Percentiles rank a stretch among this genome's conserved stretches.
These are phyloP conservation scores for Allium fistulosum DNA, from an alignment of 106 monocot genomes.

Conservation along the genomic window DNA sequence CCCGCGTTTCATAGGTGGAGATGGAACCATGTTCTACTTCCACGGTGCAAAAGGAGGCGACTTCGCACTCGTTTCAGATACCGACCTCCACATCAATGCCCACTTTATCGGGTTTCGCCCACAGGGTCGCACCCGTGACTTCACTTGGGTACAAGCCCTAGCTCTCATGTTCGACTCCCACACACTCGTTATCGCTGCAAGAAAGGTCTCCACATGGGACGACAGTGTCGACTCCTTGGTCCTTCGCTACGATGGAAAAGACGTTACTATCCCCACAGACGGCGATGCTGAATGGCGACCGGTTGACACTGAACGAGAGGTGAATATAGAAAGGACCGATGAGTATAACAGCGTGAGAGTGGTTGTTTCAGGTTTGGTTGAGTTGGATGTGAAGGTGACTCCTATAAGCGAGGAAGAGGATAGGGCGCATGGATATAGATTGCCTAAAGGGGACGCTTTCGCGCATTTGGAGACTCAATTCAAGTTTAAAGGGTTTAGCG, in stretches of 20 bases:
- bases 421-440: constrained; percentile 36
- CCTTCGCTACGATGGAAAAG: constrained; percentile 36
- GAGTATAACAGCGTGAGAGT: constrained; percentile 44
- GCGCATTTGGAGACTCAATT: constrained; percentile 79
- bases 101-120: constrained; percentile 71
- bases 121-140: constrained; percentile 41
- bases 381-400: constrained; percentile 49
- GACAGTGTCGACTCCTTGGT: constrained; percentile 32
- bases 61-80: constrained; percentile 79
- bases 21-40: constrained; percentile 92
- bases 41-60: constrained; percentile 56
- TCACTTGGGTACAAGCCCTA: constrained; percentile 86
- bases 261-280: constrained; percentile 23
- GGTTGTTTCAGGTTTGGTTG: constrained; percentile 38
- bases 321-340: constrained; percentile 53
- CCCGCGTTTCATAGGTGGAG: constrained; percentile 78
- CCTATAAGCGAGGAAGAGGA: constrained; percentile 57
- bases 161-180: constrained; percentile 69
- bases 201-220: constrained; percentile 43
- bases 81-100: constrained; percentile 61
- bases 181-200: constrained; percentile 45
- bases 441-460: constrained; percentile 50
- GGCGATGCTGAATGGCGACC: constrained; percentile 44
- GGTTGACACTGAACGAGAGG: constrained; percentile 5
- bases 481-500: constrained; percentile 35